Conservation (phyloP, 2,329 filamentous ascomycete species). For the Ambrosiella beaveri region DNA sequence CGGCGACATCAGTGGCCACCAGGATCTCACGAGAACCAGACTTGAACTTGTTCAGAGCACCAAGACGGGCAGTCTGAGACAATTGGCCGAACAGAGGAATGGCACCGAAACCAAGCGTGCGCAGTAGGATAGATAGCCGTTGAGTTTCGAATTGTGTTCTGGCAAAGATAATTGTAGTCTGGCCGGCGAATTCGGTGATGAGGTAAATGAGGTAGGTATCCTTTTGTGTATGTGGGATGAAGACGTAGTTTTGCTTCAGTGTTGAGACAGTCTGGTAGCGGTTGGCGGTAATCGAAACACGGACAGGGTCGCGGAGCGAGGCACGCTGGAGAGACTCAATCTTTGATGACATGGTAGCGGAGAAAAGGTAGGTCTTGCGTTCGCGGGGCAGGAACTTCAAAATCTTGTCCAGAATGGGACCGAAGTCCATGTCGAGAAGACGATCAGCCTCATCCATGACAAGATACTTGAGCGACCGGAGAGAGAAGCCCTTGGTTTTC, state of each 20-base stretch:
- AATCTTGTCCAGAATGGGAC: slow-evolving; percentile 81
- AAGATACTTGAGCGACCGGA: slow-evolving; percentile 66
- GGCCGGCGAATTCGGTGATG: slow-evolving; percentile 71
- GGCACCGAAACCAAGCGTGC: slow-evolving; percentile 71
- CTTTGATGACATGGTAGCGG: slow-evolving; percentile 84
- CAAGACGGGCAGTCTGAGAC: slow-evolving; percentile 70
- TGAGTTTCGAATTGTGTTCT: slow-evolving; percentile 85
- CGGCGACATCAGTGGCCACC: slow-evolving; percentile 85
- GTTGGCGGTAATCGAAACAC: slow-evolving; percentile 63
- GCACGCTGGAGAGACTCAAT: slow-evolving; percentile 86
- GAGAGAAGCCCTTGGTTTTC: slow-evolving; percentile 88
- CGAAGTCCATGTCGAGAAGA: slow-evolving; percentile 85
- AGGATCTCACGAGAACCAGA: slow-evolving; percentile 67
- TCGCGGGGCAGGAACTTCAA: slow-evolving; percentile 72
- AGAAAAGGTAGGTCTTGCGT: slow-evolving; percentile 74
- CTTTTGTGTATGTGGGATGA: slow-evolving; percentile 74
- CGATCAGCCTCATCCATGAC: slow-evolving; percentile 93
- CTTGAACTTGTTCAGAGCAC: slow-evolving; percentile 80
- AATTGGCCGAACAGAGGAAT: slow-evolving; percentile 89
- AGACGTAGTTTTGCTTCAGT: slow-evolving; percentile 69
- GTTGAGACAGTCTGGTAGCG: slow-evolving; percentile 88
- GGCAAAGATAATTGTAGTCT: slow-evolving; percentile 78
- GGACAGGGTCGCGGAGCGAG: slow-evolving; percentile 65
- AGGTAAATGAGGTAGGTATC: slow-evolving; percentile 79
- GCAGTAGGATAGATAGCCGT: slow-evolving; percentile 64